Evolutionary conservation across 805 yeast genomes (phyloP), one percentile per base, ranked within the genome.

Genomic region (Hermanozyma aechmeae): DNA sequence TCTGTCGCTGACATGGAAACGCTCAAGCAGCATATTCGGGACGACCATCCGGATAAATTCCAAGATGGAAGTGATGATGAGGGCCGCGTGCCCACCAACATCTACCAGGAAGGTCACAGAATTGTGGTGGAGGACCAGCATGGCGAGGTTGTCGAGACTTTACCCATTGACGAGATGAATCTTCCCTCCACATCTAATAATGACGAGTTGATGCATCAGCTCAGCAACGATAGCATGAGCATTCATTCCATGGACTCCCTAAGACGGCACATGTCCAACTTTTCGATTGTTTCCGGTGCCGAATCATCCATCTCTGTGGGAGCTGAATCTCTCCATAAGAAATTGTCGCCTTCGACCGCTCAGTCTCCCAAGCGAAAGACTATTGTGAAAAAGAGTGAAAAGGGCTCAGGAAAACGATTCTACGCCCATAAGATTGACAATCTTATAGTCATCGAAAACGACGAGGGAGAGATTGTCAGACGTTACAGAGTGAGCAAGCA

Each of bases 401-500:
- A 57, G 48, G 76, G 59, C 17, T 25, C 28, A 16, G 39, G 40
- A 9, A 39, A 39, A 25, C 23, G 29, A 18, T 42, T 30, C 42
- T 73, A 60, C 53, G 97, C 96, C 1, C 89, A 77, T 53, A 81
- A 79, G 52, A 65, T 83, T 23, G 92, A 79, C 47, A 76, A 84
- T 44, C 65, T 76, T 34, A 71, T 92, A 31, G 67, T 85, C 34
- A 79, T 92, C 33, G 98, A 89, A 53, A 82, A 86, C 45, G 83
- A 73, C 25, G 95, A 87, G 9, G 98, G 97, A 39, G 97, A 89
- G 43, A 73, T 92, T 32, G 62, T 92, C 26, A 75, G 95, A 46
- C 67, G 95, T 30, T 89, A 86, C 55, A 62, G 31, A 43, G 76
- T 87, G 29, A 82, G 78, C 43, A 68, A 73, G 3, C 84, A 76